A percentile compares a stretch with the other conserved stretches of the same genome.
Conservation (phyloP, 2,329 filamentous ascomycete species). For the Lasiodiplodia sp. region DNA sequence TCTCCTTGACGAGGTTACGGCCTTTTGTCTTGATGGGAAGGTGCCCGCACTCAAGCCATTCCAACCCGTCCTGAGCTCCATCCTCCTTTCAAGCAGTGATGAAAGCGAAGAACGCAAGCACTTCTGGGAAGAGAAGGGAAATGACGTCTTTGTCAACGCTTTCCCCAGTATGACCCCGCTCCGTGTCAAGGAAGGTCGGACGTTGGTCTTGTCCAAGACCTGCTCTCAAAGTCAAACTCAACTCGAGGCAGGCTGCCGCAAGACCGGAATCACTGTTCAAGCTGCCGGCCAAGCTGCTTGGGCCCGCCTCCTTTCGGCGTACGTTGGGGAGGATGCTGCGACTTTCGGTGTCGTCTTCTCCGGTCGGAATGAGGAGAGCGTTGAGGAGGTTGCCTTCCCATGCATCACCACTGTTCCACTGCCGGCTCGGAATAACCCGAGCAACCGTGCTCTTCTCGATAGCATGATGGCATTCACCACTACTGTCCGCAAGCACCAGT, state of each 20-base stretch:
- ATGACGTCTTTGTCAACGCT: slow-evolving; percentile 65
- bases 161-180: slow-evolving; percentile 81
- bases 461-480: slow-evolving; percentile 72
- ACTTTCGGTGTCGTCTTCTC: slow-evolving; percentile 84
- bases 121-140: slow-evolving; percentile 71
- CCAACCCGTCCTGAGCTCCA: slow-evolving; percentile 52
- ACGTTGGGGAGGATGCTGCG: slow-evolving; percentile 76
- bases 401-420: slow-evolving; percentile 84
- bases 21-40: slow-evolving; percentile 41
- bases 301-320: slow-evolving; percentile 76
- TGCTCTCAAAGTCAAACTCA: slow-evolving; percentile 52
- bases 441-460: slow-evolving; percentile 65
- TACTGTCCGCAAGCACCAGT: slow-evolving; percentile 72
- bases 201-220: slow-evolving; percentile 45
- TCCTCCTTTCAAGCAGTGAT: slow-evolving; percentile 49
- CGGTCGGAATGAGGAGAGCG: slow-evolving; percentile 70
- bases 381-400: slow-evolving; percentile 71
- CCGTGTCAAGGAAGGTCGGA: slow-evolving; percentile 44
- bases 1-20: slow-evolving; percentile 68
- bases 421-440: slow-evolving; percentile 61
- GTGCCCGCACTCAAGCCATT: slow-evolving; percentile 43
- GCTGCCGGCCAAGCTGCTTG: slow-evolving; percentile 79
- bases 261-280: slow-evolving; percentile 74
- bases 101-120: slow-evolving; percentile 43
- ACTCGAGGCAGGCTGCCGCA: slow-evolving; percentile 65